Conservation (phyloP, 108 stramenopile species). For the Cylindrotheca fusiformis region DNA sequence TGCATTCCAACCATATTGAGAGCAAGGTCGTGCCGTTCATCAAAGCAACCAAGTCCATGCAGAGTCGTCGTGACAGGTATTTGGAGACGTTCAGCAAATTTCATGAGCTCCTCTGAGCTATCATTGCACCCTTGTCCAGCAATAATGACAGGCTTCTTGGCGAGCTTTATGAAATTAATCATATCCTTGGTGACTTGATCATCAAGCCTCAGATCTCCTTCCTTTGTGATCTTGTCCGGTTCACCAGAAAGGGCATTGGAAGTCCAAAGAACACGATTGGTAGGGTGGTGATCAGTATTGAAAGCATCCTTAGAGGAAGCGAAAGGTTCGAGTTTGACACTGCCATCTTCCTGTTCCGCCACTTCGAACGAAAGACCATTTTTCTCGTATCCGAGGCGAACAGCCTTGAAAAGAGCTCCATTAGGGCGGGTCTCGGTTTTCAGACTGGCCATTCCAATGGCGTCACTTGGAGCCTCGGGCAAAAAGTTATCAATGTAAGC, state of each 20-base stretch:
- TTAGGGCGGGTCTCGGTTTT: constrained; percentile 39
- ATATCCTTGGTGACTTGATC: constrained; percentile 62
- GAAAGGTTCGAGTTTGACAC: constrained; percentile 32
- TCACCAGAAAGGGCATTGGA: constrained; percentile 32
- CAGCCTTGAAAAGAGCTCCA: constrained; percentile 51
- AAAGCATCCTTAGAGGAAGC: constrained; percentile 37
- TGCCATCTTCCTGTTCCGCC: constrained; percentile 32
- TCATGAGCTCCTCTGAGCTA: constrained; percentile 68
- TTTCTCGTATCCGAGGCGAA: constrained; percentile 63
- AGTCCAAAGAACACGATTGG: constrained; percentile 59
- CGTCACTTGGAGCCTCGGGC: constrained; percentile 30
- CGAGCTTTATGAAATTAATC: constrained; percentile 66
- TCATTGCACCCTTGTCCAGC: constrained; percentile 91
- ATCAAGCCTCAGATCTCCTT: constrained; percentile 33
- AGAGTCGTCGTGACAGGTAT: constrained; percentile 90
- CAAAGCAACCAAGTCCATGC: constrained; percentile 83
- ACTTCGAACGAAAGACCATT: constrained; percentile 73
- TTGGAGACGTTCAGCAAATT: constrained; percentile 80
- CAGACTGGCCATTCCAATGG: constrained; percentile 50
- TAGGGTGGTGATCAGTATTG: constrained; percentile 71
- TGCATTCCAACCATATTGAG: constrained; percentile 93
- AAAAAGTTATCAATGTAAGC: constrained; percentile 50
- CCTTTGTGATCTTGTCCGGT: constrained; percentile 27
- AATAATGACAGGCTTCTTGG: constrained; percentile 87
- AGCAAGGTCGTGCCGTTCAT: constrained; percentile 81